Base-by-base conservation (phyloP, 2,329 filamentous ascomycete species). In the Pseudocercospora eumusae region DNA sequence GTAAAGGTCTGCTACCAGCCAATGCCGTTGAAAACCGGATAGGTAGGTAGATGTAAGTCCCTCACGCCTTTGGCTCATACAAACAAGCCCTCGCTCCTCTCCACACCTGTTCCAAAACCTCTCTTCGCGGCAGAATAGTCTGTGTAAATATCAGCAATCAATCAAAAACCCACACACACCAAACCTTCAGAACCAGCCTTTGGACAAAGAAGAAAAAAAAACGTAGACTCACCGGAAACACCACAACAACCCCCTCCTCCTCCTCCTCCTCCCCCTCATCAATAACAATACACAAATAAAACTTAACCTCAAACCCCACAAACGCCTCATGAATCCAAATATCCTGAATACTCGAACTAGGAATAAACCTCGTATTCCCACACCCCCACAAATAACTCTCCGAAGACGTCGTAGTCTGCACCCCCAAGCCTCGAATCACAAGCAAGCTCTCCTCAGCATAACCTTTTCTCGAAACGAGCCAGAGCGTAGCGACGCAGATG, bases 281-380 rank as follows among this genome's bases (percentile, higher is more conserved):
- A 18, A 98, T 92, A 57, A 98, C 89, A 28, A 98, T 90, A 4
- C 91, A 86, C 8, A 99, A 80, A 73, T 96, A 97, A 73, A 93
- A 96, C 44, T 88, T 81, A 36, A 98, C 92, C 77, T 93, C 91
- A 72, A 97, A 96, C 0, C 93, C 93, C 61, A 86, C 86, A 77
- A 98, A 98, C 3, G 93, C 95, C 80, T 99, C 95, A 75, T 97
- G 92, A 56, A 99, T 90, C 58, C 97, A 86, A 60, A 99, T 88
- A 75, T 99, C 95, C 73, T 91, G 91, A 61, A 99, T 96, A 77
- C 91, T 88, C 49, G 89, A 90, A 0, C 93, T 96, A 0, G 95
- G 93, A 62, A 99, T 98, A 75, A 91, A 91, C 55, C 87, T 80
- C n/a, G 86, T 89, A n/a, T 40, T 40, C 10, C 49, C 25, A 10